Evolutionary conservation across 2,329 filamentous ascomycete species (phyloP), one percentile per base, ranked within the genome.

Genomic region (Aureobasidium mangrovei): DNA sequence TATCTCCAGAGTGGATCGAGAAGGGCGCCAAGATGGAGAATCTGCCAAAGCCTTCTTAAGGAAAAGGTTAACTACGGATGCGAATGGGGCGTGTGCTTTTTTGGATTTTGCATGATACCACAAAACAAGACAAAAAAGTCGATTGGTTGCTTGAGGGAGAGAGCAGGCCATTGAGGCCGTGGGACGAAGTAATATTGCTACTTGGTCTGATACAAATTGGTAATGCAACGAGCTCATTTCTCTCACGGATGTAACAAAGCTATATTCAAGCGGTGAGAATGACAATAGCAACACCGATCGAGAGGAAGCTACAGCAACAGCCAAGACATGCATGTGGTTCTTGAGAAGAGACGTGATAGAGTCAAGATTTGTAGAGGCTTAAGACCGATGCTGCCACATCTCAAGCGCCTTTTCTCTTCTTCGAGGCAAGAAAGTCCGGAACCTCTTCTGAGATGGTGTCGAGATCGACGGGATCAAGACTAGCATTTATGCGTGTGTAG

Each of bases 1-100:
- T 96, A 63, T 83, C 86, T 61, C 75, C 82, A 49, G 82, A 86
- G 57, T 91, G 88, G 82, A 77, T 91, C 53, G 77, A 79, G 53
- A 82, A 84, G 56, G 86, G 86, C 56, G 87, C 84, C 36, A 83
- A 84, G 61, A 77, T 88, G 69, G 80, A 80, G 41, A 85, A 82
- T 60, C 77, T 95, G 53, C 88, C 89, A 48, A 62, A 65, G 60
- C 67, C 67, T 24, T 57, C 62, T 47, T 65, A 65, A 59, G 42
- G 38, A 40, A 40, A 40, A 18, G n/a, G n/a, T 1, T 18, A 18
- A 18, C 18, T 18, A 35, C 6, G 32, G 7, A 35, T 35, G 32
- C 10, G 10, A 10, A 7, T 7, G 6, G 32, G 32, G 32, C 6
- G 6, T 35, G 32, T 7, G 32, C 32, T 7, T 35, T 35, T 35